These are phyloP conservation scores for Fusarium falciforme DNA, from an alignment of 2,329 filamentous ascomycete species.

Conservation along the genomic window DNA sequence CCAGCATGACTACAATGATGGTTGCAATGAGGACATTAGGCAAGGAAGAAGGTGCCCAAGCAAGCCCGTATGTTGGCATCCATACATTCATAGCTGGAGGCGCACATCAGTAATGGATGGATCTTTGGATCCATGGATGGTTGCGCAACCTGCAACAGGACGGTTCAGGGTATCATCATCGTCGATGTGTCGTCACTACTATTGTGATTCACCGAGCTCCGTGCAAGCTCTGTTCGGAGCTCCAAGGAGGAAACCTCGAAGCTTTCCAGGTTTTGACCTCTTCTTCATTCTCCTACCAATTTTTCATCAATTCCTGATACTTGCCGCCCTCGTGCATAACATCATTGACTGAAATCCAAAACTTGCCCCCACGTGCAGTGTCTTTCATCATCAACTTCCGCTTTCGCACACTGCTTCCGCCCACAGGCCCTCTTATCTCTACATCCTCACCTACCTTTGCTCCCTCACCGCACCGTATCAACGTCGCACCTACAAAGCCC, in stretches of 20 bases:
- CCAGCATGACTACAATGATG: slow-evolving; percentile 3
- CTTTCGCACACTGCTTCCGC: slow-evolving; percentile 21
- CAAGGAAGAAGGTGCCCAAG: not conserved
- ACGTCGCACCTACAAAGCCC: not conserved
- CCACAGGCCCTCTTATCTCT: slow-evolving; percentile 28
- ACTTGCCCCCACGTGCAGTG: slow-evolving; percentile 25
- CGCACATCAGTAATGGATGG: not conserved
- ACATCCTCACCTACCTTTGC: slow-evolving; percentile 9
- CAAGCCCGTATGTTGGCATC: not conserved
- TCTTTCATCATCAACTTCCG: slow-evolving; percentile 30
- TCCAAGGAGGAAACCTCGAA: not conserved
- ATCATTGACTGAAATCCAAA: slow-evolving; percentile 28
- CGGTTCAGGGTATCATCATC: slow-evolving; percentile 12
- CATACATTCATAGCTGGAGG: not conserved
- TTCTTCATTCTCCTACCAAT: not conserved
- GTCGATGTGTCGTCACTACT: slow-evolving; percentile 24
- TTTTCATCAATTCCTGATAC: slow-evolving; percentile 14
- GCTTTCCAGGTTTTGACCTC: not conserved
- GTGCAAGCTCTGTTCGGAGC: not conserved
- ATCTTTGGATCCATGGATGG: not conserved
- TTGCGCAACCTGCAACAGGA: slow-evolving; percentile 3
- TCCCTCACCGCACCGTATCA: slow-evolving; percentile 27
- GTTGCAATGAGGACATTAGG: slow-evolving; percentile 1
- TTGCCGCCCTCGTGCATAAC: slow-evolving; percentile 24
- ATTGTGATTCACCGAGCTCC: slow-evolving; percentile 24